phyloP scores from a whole-genome alignment of 345 rosid genomes.

The Gossypium raimondii region DNA sequence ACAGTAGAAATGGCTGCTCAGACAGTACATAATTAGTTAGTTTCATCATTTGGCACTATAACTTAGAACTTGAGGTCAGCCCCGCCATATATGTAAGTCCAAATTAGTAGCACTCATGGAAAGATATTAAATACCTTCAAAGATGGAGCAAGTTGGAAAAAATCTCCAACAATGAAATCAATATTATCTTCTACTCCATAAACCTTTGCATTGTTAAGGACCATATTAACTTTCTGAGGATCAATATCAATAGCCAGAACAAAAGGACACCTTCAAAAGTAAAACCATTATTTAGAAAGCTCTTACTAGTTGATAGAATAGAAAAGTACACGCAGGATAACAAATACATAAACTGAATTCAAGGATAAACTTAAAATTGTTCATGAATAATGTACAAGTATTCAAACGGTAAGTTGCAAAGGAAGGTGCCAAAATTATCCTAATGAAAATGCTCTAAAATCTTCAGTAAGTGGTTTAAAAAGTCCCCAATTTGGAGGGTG shows the following conservation, averaged over 20 bases:
- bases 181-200: constrained; percentile 44
- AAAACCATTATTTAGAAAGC: background rate
- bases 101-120: background rate
- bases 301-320: background rate
- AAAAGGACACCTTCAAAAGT: constrained; percentile 27
- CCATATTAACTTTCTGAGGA: constrained; percentile 38
- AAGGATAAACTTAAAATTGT: background rate
- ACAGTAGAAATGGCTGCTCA: background rate
- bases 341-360: background rate
- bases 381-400: background rate
- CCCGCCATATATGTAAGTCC: background rate
- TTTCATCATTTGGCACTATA: background rate
- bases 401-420: background rate
- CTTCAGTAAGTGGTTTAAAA: background rate
- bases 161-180: constrained; percentile 44
- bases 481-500: background rate
- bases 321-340: background rate
- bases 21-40: background rate
- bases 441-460: background rate
- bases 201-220: constrained; percentile 38
- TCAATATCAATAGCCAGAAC: constrained; percentile 54
- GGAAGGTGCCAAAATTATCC: background rate
- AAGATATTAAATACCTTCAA: constrained; percentile 33
- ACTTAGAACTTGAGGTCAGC: too few relatives aligned
- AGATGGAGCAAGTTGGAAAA: constrained; percentile 41